phyloP scores from a whole-genome alignment of 208 protist species.

The Spongospora subterranea region DNA sequence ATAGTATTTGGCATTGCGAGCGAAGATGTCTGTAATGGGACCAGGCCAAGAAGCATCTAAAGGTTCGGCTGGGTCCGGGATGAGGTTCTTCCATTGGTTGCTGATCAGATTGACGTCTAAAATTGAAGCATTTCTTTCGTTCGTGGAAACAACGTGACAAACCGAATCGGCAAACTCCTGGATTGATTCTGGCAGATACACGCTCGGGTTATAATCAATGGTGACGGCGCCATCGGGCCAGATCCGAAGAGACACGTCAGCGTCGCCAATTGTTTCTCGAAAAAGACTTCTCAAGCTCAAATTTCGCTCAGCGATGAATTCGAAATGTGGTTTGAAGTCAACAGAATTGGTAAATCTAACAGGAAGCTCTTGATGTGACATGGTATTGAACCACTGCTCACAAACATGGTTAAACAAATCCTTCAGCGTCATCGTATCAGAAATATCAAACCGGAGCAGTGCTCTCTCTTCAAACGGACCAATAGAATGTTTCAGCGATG shows the following conservation, averaged over 20 bases:
- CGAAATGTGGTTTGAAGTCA: background rate
- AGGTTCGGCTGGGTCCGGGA: constrained; percentile 68
- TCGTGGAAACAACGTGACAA: background rate
- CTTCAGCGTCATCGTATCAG: background rate
- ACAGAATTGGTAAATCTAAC: background rate
- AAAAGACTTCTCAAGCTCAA: background rate
- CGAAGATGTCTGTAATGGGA: constrained; percentile 67
- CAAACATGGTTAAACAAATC: background rate
- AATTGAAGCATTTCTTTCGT: background rate
- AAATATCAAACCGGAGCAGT: background rate
- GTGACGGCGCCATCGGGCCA: background rate
- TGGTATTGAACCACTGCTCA: background rate
- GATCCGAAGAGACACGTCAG: background rate
- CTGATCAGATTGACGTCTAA: constrained; percentile 65
- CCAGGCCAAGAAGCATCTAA: constrained; percentile 70
- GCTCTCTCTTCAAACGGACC: background rate
- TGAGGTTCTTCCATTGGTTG: constrained; percentile 54
- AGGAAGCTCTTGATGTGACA: background rate
- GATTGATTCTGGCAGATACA: background rate
- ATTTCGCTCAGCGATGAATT: background rate
- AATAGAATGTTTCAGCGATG: background rate
- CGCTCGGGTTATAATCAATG: background rate
- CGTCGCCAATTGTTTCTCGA: background rate
- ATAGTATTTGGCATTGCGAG: background rate
- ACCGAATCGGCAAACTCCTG: background rate